Percentiles rank a stretch among this genome's conserved stretches.
phyloP scores from a whole-genome alignment of 176 grass and related monocot genomes.

The Eleusine coracana region DNA sequence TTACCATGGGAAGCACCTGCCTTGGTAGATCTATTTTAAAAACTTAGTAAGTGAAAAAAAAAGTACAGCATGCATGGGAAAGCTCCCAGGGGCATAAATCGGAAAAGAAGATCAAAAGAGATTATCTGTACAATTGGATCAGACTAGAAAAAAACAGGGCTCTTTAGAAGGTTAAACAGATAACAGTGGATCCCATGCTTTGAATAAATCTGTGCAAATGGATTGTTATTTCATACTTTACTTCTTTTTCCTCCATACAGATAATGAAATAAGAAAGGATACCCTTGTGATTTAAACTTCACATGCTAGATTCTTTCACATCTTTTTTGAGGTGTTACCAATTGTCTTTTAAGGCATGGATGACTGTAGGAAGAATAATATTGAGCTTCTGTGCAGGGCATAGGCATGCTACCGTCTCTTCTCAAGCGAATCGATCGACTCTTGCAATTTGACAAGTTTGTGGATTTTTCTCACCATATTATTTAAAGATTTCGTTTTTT shows the following conservation, averaged over 20 bases:
- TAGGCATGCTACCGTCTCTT: slow-evolving; percentile 69
- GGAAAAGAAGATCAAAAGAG: too few relatives aligned
- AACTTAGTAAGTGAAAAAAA: too few relatives aligned
- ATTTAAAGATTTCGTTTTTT: background rate
- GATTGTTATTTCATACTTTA: slow-evolving; percentile 30
- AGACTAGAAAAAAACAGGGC: too few relatives aligned
- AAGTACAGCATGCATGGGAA: too few relatives aligned
- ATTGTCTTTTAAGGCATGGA: slow-evolving; percentile 14
- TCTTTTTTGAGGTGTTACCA: slow-evolving; percentile 17
- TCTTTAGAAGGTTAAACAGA: background rate
- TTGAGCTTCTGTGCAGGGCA: slow-evolving; percentile 53
- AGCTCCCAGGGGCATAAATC: too few relatives aligned
- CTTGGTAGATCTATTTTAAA: too few relatives aligned
- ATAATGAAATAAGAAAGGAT: slow-evolving; percentile 4
- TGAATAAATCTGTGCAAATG: background rate
- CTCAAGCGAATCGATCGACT: slow-evolving; percentile 93
- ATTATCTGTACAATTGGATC: too few relatives aligned
- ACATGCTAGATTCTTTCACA: background rate
- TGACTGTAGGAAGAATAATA: background rate
- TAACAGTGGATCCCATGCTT: background rate
- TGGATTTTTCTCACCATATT: slow-evolving; percentile 17
- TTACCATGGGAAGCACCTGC: too few relatives aligned
- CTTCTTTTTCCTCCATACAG: background rate
- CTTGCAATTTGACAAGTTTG: slow-evolving; percentile 88
- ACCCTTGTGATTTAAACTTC: background rate